phyloP scores from a whole-genome alignment of 176 grass and related monocot genomes.

The Carex myosuroides region DNA sequence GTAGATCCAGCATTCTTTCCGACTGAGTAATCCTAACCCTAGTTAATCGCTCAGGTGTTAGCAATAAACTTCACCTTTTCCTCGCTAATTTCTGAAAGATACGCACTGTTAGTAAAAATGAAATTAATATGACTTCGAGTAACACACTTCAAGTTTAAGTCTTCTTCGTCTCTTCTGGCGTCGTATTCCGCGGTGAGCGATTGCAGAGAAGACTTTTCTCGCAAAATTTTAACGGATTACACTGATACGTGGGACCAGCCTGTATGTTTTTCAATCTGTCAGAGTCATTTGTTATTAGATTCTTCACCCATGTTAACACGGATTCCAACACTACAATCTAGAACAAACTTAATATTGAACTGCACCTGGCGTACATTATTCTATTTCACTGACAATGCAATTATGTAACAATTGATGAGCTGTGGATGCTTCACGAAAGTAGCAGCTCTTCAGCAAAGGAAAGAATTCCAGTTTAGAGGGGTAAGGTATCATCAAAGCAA shows the following conservation, averaged over 20 bases:
- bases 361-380: background rate
- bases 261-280: background rate
- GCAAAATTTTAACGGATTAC: background rate
- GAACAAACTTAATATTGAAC: background rate
- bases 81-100: background rate
- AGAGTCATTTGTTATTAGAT: background rate
- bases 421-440: background rate
- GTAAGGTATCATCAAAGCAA: background rate
- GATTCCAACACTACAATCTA: background rate
- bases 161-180: background rate
- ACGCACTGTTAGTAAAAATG: background rate
- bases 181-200: background rate
- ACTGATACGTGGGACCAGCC: background rate
- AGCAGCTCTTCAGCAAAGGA: background rate
- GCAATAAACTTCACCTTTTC: background rate
- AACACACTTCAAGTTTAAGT: background rate
- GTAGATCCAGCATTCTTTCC: conserved; percentile 62
- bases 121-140: background rate
- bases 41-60: background rate
- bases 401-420: background rate
- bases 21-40: conserved; percentile 1
- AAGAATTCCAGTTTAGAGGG: background rate
- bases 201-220: background rate
- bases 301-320: too few relatives aligned
- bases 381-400: background rate